A percentile compares a stretch with the other conserved stretches of the same genome.
Conservation (phyloP, 2,329 filamentous ascomycete genomes). For the Teratosphaeria zuluensis region DNA sequence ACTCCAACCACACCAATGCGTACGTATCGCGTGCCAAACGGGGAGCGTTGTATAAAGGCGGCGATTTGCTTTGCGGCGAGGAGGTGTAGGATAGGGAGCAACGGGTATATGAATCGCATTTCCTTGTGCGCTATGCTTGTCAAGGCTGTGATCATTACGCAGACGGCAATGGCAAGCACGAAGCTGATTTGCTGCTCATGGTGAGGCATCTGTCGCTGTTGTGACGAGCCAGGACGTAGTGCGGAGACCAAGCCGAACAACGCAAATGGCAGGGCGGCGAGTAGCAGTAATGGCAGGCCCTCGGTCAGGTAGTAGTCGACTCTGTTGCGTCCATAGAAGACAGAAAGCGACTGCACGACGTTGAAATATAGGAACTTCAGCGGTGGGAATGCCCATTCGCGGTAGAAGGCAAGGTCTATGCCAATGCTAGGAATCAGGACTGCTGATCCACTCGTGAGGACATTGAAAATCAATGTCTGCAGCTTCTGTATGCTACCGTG, state of each 20-base stretch:
- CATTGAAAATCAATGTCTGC: slow-evolving; percentile 5
- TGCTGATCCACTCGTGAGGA: slow-evolving; percentile 32
- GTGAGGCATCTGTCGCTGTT: slow-evolving; percentile 4
- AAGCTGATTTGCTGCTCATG: slow-evolving; percentile 21
- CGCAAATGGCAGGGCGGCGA: slow-evolving; percentile 70
- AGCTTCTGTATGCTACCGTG: slow-evolving; percentile 23
- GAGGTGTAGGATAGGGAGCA: slow-evolving; percentile 77
- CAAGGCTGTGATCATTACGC: slow-evolving; percentile 53
- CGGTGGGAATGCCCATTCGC: slow-evolving; percentile 77
- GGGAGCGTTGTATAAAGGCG: slow-evolving; percentile 49
- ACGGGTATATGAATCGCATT: slow-evolving; percentile 89
- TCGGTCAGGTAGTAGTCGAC: slow-evolving; percentile 92
- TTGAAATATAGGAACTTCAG: slow-evolving; percentile 87
- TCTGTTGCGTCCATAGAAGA: slow-evolving; percentile 86
- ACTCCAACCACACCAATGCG: slow-evolving; percentile 44
- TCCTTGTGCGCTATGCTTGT: slow-evolving; percentile 90
- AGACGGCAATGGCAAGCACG: slow-evolving; percentile 46
- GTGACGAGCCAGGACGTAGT: background rate
- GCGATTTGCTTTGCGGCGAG: slow-evolving; percentile 60
- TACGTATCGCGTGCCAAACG: slow-evolving; percentile 10
- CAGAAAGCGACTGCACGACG: slow-evolving; percentile 71
- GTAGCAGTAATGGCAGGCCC: slow-evolving; percentile 78
- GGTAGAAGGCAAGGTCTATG: slow-evolving; percentile 72
- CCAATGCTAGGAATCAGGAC: slow-evolving; percentile 55
- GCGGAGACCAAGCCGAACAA: slow-evolving; percentile 44